Base-by-base conservation (phyloP, 176 grass and related monocot genomes). In the Oryza australiensis region DNA sequence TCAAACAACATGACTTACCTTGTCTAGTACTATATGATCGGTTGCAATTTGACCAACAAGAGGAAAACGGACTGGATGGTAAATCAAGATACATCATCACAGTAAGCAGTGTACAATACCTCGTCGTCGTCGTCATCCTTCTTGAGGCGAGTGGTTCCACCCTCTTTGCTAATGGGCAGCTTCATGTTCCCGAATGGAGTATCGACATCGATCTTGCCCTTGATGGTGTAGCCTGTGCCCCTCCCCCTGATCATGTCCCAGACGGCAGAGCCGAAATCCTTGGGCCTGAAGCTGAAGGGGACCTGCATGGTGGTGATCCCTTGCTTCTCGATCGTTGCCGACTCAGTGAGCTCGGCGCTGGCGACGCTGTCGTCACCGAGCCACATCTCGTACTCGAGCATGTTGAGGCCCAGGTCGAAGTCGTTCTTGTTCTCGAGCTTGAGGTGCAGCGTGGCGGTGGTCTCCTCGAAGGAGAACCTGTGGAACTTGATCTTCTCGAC, bases 371-470 rank as follows among this genome's bases (percentile, higher is more conserved):
- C 83, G 73, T 99, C 91, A 55, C 82, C 75, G 38, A 99, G 91
- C 96, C 96, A 95, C 68, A 99, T 88, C 83, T 99, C 89, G 43
- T 95, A 99, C 55, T 99, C 73, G 7, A 99, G 67, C 23, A 88
- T 20, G 84, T 99, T 99, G 57, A 99, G 87, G 0, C 80, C 93
- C 0, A 99, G 74, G 70, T 95, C 91, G 80, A 99, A 99, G 76
- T 99, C 93, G 33, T 99, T 99, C 87, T 95, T 99, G 88, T 99
- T 99, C 84, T 99, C 96, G 9, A 99, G 74, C 80, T 94, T 95
- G 76, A 99, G 67, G 82, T 95, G 87, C 16, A 99, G 89, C 62
- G 87, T 94, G 75, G 96, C 96, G 20, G 76, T 82, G 68, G 96
- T 93, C 74, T 99, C 90, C 38, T 99, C 96, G 40, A 95, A 94